These are phyloP conservation scores for Harringtonia lauricola DNA, from an alignment of 2,329 filamentous ascomycete species.

Conservation along the genomic window DNA sequence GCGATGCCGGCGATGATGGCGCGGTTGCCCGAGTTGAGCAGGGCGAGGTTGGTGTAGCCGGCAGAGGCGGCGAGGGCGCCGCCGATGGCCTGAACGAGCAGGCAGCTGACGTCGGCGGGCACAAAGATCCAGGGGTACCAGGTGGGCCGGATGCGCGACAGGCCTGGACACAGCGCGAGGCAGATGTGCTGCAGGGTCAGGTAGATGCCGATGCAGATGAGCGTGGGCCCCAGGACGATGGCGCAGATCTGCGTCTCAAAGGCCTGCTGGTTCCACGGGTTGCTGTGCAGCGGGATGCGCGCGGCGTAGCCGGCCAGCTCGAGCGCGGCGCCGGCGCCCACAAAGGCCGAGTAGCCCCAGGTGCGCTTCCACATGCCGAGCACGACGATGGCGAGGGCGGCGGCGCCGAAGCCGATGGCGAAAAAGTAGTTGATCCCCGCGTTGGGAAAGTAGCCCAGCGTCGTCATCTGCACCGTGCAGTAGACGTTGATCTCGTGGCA, in stretches of 20 bases:
- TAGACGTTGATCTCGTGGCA: constrained; percentile 27
- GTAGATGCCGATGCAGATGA: constrained; percentile 53
- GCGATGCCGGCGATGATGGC: constrained; percentile 43
- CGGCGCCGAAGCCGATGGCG: constrained; percentile 34
- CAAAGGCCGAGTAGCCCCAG: constrained; percentile 40
- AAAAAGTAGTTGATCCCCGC: constrained; percentile 45
- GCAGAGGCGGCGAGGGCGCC: constrained; percentile 43
- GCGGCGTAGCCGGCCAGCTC: constrained; percentile 44
- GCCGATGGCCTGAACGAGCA: constrained; percentile 47
- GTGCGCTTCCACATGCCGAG: constrained; percentile 39
- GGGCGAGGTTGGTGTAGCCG: constrained; percentile 19
- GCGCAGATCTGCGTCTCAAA: constrained; percentile 50
- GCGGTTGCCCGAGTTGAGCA: constrained; percentile 35
- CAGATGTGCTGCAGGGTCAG: constrained; percentile 51
- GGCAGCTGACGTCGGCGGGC: constrained; percentile 46
- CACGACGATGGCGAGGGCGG: constrained; percentile 27
- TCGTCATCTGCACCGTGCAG: constrained; percentile 41
- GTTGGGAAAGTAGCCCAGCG: constrained; percentile 46
- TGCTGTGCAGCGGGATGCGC: constrained; percentile 36
- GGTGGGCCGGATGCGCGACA: constrained; percentile 40
- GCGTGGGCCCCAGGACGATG: constrained; percentile 48
- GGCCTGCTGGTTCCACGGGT: constrained; percentile 41
- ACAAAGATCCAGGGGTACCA: constrained; percentile 47
- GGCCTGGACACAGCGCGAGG: constrained; percentile 32
- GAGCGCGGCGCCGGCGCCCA: constrained; percentile 36